A percentile compares a stretch with the other conserved stretches of the same genome.
Conservation (phyloP, 495 filamentous ascomycete species). For the Tuber microsphaerosporum region DNA sequence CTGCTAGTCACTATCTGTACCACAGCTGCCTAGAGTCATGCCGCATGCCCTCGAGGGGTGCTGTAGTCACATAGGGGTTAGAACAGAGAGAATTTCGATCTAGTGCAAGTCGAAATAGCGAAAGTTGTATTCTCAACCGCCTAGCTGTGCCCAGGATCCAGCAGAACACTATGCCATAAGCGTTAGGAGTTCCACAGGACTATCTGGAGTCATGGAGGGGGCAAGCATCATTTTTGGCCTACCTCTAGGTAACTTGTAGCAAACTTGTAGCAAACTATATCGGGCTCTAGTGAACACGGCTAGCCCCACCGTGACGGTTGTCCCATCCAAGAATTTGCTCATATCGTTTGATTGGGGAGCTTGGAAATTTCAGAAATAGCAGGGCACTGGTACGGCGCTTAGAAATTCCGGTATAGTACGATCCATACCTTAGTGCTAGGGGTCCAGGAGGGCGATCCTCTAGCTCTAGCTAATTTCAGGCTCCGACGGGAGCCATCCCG, state of each 20-base stretch:
- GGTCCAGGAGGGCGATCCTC: neutral
- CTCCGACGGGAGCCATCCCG: neutral
- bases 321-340: too few species aligned
- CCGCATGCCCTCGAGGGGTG: neutral
- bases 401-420: too few species aligned
- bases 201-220: neutral
- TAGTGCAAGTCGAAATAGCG: neutral
- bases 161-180: neutral
- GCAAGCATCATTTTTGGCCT: too few species aligned
- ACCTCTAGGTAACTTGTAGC: too few species aligned
- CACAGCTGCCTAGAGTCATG: neutral
- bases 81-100: neutral
- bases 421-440: neutral
- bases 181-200: neutral
- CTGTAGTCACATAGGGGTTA: neutral
- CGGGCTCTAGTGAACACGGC: too few species aligned
- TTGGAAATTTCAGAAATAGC: too few species aligned
- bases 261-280: too few species aligned
- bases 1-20: neutral
- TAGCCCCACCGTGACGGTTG: too few species aligned
- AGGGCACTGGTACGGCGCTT: too few species aligned
- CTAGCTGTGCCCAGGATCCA: neutral
- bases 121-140: neutral
- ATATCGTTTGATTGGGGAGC: too few species aligned
- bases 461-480: neutral